Evolutionary conservation across 345 rosid species (phyloP), one percentile per base, ranked within the genome.

Genomic region (Salix suchowensis): DNA sequence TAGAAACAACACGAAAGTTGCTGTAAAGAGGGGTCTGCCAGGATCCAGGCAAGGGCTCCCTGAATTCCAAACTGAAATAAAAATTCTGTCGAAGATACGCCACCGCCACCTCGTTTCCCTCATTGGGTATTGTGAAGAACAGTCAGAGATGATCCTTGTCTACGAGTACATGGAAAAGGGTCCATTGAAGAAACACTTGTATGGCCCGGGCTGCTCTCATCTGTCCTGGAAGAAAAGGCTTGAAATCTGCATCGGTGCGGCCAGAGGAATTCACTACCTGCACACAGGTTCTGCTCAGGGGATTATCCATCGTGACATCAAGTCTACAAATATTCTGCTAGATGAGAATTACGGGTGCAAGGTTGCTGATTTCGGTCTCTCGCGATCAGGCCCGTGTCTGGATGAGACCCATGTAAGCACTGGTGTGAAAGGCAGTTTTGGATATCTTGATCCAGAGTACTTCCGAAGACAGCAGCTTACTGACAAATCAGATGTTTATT

Each of bases 311-410:
- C 96, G 98, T 3, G 98, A 95, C 88, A 91, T 95, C 4, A 95
- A 95, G 73, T 95, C 98, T 8, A 91, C 98, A 30, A 95, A 93
- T 74, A 95, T 95, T 78, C 68, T 95, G 79, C 91, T 95, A 4
- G 97, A 95, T 54, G 89, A 78, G 23, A 74, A 78, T 61, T 78
- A 78, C 37, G 86, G 75, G 28, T 93, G 97, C 54, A 96, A 96
- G 89, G 99, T 96, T 65, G 97, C 99, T 16, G 98, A 96, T 84
- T 96, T 96, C 71, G 99, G 99, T 74, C 94, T 96, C 66, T 96
- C 98, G 1, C 91, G 98, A 85, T 87, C 96, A 0, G 99, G 98
- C 36, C 99, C 99, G 4, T 89, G 99, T 79, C 87, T 96, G 7
- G 80, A 93, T 26, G 98, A 96, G 84, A 96, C 97, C 24, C 97